Percentiles rank a stretch among this genome's conserved stretches.
Evolutionary conservation across 2,329 filamentous ascomycete species (phyloP).

Genomic region (Pezicula carpinea): DNA sequence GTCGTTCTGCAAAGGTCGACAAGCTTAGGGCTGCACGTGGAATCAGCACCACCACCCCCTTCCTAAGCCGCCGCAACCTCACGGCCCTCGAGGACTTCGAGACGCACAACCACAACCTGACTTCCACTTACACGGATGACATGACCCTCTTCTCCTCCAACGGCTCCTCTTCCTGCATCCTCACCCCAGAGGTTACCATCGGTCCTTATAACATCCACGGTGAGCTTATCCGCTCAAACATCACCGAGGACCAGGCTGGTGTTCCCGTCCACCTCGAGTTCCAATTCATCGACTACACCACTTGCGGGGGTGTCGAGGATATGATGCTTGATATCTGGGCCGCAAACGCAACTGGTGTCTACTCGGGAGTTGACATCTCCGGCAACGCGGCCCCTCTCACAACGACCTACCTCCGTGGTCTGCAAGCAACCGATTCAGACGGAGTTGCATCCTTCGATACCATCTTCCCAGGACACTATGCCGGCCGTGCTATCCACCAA

Average conservation of each 20-base stretch:
- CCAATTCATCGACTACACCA: slow-evolving; percentile 49
- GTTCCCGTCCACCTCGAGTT: slow-evolving; percentile 44
- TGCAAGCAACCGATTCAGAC: slow-evolving; percentile 34
- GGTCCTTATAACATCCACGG: slow-evolving; percentile 52
- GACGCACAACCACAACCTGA: slow-evolving; percentile 1
- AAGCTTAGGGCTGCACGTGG: not conserved
- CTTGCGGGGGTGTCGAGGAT: slow-evolving; percentile 44
- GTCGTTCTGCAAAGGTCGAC: not conserved
- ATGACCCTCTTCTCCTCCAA: slow-evolving; percentile 2
- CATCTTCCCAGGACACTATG: slow-evolving; percentile 39
- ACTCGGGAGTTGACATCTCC: slow-evolving; percentile 5
- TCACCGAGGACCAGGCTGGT: slow-evolving; percentile 41
- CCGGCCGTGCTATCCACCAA: slow-evolving; percentile 39
- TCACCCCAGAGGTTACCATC: slow-evolving; percentile 46
- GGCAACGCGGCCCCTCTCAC: slow-evolving; percentile 19
- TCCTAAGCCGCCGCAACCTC: not conserved
- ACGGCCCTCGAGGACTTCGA: slow-evolving; percentile 1
- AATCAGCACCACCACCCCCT: not conserved
- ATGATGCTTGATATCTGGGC: slow-evolving; percentile 48
- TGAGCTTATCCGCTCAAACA: slow-evolving; percentile 42
- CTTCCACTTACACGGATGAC: not conserved
- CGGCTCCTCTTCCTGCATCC: slow-evolving; percentile 35
- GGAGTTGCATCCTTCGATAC: slow-evolving; percentile 37
- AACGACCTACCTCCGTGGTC: slow-evolving; percentile 35
- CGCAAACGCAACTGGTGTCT: slow-evolving; percentile 20